Base-by-base conservation (phyloP, 371 early-diverging fungal species). In the Mucor racemosus region DNA sequence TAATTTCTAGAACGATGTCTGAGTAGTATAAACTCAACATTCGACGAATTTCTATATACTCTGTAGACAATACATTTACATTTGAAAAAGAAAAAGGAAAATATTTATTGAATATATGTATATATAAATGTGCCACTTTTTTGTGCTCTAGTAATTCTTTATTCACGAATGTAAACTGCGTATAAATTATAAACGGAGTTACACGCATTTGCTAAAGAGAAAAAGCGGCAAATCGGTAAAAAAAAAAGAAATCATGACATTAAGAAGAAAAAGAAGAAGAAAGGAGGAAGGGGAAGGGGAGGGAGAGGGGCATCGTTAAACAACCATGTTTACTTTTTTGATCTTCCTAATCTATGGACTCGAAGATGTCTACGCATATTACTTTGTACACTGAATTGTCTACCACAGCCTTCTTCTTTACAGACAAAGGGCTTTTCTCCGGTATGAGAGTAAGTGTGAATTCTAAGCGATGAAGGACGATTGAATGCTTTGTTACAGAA, bases 361-460 rank as follows among this genome's bases (percentile, higher is more conserved):
- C 79, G 64, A 17, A 82, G 56, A 68, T 93, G 94, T 39, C 94
- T 82, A 38, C 90, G 86, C 86, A 92, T 76, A 66, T 93, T 93
- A 73, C 90, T 89, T 58, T 85, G 81, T 7, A 92, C 93, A 14
- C 91, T 89, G 66, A 93, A 93, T 54, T 78, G 79, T 41, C 87
- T 78, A 11, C 84, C 84, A 74, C 94, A 93, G 0, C 87, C 90
- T 19, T 80, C 76, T 42, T 77, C 83, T 10, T 71, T 69, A 69
- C 93, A 92, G 40, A 80, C 79, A 76, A 86, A 88, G 1, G 93
- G 93, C 63, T 87, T 86, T 66, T 92, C 92, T 3, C 92, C 91
- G 2, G 93, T 92, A 65, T 92, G 93, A 2, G 90, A 86, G 62
- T 86, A 81, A 33, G 85, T 86, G 66, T 92, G 92, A 33, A 90